phyloP scores from a whole-genome alignment of 2,329 filamentous ascomycete genomes.

The Emmonsiellopsis sp. region DNA sequence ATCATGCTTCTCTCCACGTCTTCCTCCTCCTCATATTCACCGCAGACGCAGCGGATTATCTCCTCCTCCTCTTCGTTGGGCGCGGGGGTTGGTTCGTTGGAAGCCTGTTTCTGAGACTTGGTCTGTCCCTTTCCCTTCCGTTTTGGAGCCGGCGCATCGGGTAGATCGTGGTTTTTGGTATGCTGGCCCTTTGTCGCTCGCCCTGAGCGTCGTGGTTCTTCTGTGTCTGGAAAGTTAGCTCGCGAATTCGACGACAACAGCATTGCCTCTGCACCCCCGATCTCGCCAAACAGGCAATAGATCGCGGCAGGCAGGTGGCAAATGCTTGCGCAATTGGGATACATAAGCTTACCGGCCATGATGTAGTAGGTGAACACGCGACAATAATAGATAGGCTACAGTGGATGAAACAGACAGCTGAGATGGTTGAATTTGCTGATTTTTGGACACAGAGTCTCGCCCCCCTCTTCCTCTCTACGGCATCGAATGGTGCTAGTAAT shows the following conservation, averaged over 20 bases:
- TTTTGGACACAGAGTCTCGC: conserved; percentile 1
- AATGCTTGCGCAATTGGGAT: conserved; percentile 14
- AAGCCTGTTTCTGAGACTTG: conserved; percentile 37
- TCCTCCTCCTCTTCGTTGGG: conserved; percentile 51
- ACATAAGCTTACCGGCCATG: conserved; percentile 54
- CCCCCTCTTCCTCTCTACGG: conserved; percentile 28
- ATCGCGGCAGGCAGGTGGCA: background rate
- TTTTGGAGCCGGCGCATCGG: conserved; percentile 47
- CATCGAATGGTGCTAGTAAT: conserved; percentile 29
- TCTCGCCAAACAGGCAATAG: background rate
- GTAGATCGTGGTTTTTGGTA: conserved; percentile 72
- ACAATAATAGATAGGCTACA: conserved; percentile 28
- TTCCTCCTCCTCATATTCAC: conserved; percentile 74
- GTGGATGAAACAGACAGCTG: conserved; percentile 13
- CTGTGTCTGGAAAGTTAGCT: conserved; percentile 34
- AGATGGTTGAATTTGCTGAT: conserved; percentile 9
- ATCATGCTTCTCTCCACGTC: conserved; percentile 90
- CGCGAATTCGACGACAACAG: conserved; percentile 4
- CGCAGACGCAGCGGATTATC: conserved; percentile 88
- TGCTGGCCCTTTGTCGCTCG: conserved; percentile 96
- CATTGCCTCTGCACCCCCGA: conserved; percentile 8
- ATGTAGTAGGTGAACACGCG: conserved; percentile 19
- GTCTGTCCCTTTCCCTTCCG: conserved; percentile 37
- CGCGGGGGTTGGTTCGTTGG: conserved; percentile 35
- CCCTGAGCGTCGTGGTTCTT: conserved; percentile 86